Conservation (phyloP, 805 yeast genomes). For the Candida quercuum region DNA sequence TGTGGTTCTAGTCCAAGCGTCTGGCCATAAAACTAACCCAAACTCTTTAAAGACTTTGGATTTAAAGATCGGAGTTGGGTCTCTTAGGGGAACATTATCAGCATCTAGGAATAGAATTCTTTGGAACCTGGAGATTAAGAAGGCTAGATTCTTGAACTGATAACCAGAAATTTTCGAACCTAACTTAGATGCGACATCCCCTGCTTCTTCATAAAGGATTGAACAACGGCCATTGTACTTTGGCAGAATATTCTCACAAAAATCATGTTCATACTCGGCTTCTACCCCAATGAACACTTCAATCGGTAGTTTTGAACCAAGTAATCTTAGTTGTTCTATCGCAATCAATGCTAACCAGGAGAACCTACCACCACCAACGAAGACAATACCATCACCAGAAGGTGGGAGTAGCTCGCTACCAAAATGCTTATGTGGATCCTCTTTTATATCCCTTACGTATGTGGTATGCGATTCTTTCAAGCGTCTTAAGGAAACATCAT, state of each 20-base stretch:
- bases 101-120: constrained; percentile 66
- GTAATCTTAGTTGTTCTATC: constrained; percentile 53
- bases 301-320: constrained; percentile 60
- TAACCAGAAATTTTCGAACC: constrained; percentile 50
- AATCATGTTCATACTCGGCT: constrained; percentile 61
- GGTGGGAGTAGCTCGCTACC: constrained; percentile 20
- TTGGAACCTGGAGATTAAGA: constrained; percentile 65
- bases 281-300: constrained; percentile 64
- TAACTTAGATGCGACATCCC: constrained; percentile 41
- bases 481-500: constrained; percentile 27
- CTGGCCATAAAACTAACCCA: constrained; percentile 60
- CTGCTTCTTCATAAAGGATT: constrained; percentile 48
- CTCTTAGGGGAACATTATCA: constrained; percentile 61
- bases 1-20: constrained; percentile 66
- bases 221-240: constrained; percentile 57
- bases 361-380: constrained; percentile 72
- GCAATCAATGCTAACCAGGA: constrained; percentile 65
- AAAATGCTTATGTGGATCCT: constrained; percentile 35
- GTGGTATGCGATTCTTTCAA: constrained; percentile 34
- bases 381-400: constrained; percentile 52
- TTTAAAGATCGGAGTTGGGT: constrained; percentile 47
- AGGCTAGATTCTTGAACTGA: constrained; percentile 62
- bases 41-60: constrained; percentile 36
- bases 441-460: constrained; percentile 27
- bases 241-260: constrained; percentile 59